phyloP scores from a whole-genome alignment of 106 monocot genomes.

The Dendrobium officinale region DNA sequence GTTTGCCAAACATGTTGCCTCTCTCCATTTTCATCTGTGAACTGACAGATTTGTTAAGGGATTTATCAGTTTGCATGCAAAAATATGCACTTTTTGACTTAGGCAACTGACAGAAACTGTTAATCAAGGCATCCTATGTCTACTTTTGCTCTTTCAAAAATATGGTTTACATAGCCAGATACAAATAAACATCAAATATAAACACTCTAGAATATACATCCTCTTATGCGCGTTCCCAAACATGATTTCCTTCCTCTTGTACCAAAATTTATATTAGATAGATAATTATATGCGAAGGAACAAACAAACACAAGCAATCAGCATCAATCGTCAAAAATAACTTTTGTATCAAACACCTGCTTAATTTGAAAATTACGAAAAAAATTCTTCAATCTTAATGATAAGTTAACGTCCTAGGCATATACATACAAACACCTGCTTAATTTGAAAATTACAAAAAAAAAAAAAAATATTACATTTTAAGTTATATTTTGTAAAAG shows the following conservation, averaged over 20 bases:
- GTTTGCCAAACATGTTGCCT: conserved; percentile 95
- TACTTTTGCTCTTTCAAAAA: background rate
- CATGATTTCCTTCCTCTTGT: background rate
- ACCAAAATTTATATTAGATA: background rate
- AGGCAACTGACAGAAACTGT: background rate
- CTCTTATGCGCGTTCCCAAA: too few species aligned
- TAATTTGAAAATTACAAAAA: too few species aligned
- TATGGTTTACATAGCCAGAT: background rate
- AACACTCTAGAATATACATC: too few species aligned
- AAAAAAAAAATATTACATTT: too few species aligned
- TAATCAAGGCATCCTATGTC: background rate
- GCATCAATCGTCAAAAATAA: background rate
- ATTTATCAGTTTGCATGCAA: conserved; percentile 4
- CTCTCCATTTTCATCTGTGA: conserved; percentile 89
- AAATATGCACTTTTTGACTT: background rate
- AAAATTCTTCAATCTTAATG: too few species aligned
- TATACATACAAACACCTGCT: too few species aligned
- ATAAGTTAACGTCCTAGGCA: too few species aligned
- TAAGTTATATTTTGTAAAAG: too few species aligned
- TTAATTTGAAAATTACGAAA: too few species aligned
- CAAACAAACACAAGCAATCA: background rate
- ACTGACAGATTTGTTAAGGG: conserved; percentile 32
- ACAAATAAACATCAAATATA: background rate
- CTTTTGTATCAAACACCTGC: too few species aligned
- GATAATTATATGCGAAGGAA: background rate